These are phyloP conservation scores for Trichoderma sp. DNA, from an alignment of 2,329 filamentous ascomycete genomes.

Conservation along the genomic window DNA sequence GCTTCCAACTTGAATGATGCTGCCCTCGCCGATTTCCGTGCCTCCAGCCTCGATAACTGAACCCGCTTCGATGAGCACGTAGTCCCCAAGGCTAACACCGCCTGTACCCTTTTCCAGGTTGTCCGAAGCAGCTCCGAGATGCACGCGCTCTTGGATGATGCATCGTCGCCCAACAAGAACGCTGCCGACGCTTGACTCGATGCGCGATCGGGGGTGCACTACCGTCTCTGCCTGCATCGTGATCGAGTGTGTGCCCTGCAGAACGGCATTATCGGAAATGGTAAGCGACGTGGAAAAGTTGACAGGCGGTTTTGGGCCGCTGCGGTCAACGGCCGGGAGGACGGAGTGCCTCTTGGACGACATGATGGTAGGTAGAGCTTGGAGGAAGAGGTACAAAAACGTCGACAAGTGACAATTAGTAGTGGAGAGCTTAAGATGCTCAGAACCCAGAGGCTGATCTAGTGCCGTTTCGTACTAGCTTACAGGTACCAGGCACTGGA, in stretches of 20 bases:
- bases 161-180: conserved; percentile 80
- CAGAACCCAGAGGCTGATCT: neutral
- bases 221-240: conserved; percentile 76
- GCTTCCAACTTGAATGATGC: conserved; percentile 60
- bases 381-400: neutral
- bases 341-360: conserved; percentile 59
- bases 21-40: conserved; percentile 63
- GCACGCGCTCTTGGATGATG: conserved; percentile 72
- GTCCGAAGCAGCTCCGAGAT: conserved; percentile 51
- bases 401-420: neutral
- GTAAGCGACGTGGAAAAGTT: conserved; percentile 61
- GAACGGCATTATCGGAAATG: conserved; percentile 63
- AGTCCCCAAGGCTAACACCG: conserved; percentile 61
- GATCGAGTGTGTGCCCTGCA: conserved; percentile 75
- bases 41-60: conserved; percentile 63
- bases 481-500: neutral
- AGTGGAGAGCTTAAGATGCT: neutral
- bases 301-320: conserved; percentile 61
- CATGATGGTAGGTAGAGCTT: conserved; percentile 31
- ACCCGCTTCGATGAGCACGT: conserved; percentile 62
- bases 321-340: conserved; percentile 53
- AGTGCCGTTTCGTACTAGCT: neutral
- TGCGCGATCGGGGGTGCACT: conserved; percentile 80
- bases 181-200: conserved; percentile 77
- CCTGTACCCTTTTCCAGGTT: conserved; percentile 36